Evolutionary conservation across 352 stramenopile genomes (phyloP).

Genomic region (Peronospora tabacina): DNA sequence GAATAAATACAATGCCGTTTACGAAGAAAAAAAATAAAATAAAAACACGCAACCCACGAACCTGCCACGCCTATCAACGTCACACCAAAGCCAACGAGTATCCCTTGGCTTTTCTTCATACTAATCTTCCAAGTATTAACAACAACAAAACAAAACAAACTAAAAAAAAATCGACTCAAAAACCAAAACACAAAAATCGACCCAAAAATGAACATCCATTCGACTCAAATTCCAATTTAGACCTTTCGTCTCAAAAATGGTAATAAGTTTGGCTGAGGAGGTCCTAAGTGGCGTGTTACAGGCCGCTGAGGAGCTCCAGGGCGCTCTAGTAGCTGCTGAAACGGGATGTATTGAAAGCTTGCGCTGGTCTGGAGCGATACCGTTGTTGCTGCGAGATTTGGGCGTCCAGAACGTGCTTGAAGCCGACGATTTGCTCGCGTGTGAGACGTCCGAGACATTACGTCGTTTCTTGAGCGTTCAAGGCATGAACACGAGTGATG

Average conservation of each 20-base stretch:
- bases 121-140: too few species aligned
- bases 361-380: slow-evolving; percentile 54
- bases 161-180: too few species aligned
- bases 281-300: slow-evolving; percentile 46
- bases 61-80: slow-evolving; percentile 31
- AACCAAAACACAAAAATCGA: too few species aligned
- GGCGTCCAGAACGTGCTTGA: slow-evolving; percentile 41
- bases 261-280: slow-evolving; percentile 54
- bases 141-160: too few species aligned
- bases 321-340: slow-evolving; percentile 43
- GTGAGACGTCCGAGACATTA: slow-evolving; percentile 12
- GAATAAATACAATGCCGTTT: too few species aligned
- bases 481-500: slow-evolving; percentile 15
- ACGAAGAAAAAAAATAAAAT: too few species aligned
- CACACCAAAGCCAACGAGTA: slow-evolving; percentile 30
- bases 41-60: slow-evolving; percentile 5
- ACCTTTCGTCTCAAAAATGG: slow-evolving; percentile 5
- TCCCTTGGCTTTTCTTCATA: slow-evolving; percentile 30
- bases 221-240: neutral
- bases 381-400: slow-evolving; percentile 59
- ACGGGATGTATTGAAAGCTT: slow-evolving; percentile 50
- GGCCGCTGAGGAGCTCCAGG: slow-evolving; percentile 45
- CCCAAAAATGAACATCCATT: too few species aligned
- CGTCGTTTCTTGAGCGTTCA: slow-evolving; percentile 19
- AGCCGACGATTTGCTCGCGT: slow-evolving; percentile 33